phyloP scores from a whole-genome alignment of 129 eudicot genomes.

The Gnaphalium uliginosum region DNA sequence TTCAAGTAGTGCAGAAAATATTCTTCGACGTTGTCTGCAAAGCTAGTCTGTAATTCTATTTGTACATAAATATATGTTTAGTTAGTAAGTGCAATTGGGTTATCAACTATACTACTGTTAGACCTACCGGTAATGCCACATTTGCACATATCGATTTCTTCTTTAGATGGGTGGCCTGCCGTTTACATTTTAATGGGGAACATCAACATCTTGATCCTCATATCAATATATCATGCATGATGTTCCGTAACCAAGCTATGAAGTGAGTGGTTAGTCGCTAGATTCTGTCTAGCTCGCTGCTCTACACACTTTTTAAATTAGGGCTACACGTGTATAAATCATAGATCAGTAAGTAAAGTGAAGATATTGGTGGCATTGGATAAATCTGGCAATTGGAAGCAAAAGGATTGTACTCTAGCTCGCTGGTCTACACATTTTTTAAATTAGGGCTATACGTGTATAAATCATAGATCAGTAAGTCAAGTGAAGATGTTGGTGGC shows the following conservation, averaged over 20 bases:
- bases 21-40: background rate
- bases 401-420: background rate
- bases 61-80: background rate
- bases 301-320: background rate
- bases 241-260: background rate
- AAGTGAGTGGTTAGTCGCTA: constrained; percentile 3
- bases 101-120: background rate
- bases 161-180: background rate
- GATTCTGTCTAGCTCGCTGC: background rate
- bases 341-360: background rate
- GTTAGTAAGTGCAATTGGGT: background rate
- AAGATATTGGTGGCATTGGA: too few relatives aligned
- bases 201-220: background rate
- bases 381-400: background rate
- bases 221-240: background rate
- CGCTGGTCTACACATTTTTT: background rate
- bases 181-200: background rate
- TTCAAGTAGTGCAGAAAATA: background rate
- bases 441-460: background rate
- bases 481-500: too few relatives aligned
- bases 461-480: background rate
- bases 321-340: background rate
- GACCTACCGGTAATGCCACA: background rate
- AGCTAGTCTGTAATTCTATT: background rate
- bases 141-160: background rate